A percentile compares a stretch with the other conserved stretches of the same genome.
Evolutionary conservation across 257 asterid species (phyloP).

Genomic region (Ehretia macrophylla): DNA sequence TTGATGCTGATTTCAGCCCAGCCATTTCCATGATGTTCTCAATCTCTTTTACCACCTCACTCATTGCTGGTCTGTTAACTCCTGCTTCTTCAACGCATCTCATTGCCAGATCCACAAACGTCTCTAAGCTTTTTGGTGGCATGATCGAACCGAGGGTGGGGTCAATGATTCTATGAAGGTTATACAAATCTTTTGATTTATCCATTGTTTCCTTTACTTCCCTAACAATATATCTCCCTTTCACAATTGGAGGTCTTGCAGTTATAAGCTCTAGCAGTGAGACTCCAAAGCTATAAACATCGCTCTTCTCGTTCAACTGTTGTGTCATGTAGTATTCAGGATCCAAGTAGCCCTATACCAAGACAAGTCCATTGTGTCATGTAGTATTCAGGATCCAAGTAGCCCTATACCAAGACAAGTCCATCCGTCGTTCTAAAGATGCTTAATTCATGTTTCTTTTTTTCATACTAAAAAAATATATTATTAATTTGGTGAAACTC

Average conservation of each 20-base stretch:
- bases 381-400: conserved; percentile 95
- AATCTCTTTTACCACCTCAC: conserved; percentile 76
- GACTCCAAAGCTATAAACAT: conserved; percentile 82
- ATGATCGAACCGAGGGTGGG: conserved; percentile 48
- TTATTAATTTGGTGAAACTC: too few species aligned
- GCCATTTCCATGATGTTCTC: conserved; percentile 66
- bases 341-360: too few species aligned
- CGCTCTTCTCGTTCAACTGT: conserved; percentile 86
- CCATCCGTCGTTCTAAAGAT: not conserved
- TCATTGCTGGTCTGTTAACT: conserved; percentile 56
- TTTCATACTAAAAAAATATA: too few species aligned
- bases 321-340: too few species aligned
- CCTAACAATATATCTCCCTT: conserved; percentile 71
- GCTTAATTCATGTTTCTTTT: not conserved
- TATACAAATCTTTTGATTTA: conserved; percentile 49
- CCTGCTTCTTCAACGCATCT: conserved; percentile 68
- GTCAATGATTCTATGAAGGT: conserved; percentile 63
- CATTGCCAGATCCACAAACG: conserved; percentile 60
- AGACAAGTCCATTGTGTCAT: too few species aligned
- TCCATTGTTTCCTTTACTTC: conserved; percentile 62
- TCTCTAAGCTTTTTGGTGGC: conserved; percentile 55
- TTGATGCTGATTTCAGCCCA: conserved; percentile 81
- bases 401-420: conserved; percentile 47
- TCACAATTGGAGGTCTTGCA: conserved; percentile 61
- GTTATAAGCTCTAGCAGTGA: conserved; percentile 63